Base-by-base conservation (phyloP, 2,329 filamentous ascomycete species). In the Trichoderma hamatum region DNA sequence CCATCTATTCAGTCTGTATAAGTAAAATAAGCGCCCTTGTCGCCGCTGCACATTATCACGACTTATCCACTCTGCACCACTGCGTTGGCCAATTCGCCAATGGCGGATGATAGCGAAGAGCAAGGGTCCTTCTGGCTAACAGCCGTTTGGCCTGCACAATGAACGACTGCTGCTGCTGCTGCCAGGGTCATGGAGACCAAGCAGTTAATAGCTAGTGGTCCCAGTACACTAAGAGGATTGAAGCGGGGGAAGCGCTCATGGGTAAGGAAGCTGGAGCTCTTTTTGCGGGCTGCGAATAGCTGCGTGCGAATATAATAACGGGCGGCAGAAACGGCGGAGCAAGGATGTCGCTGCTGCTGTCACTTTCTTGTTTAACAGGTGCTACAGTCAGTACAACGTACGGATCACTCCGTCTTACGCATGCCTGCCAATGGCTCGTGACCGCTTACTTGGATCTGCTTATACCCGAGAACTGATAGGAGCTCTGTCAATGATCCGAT, bases 351-450 rank as follows among this genome's bases (percentile, higher is more conserved):
- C 9, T 43, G 39, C 13, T 26, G n/a, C 16, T n/a, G n/a, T 49
- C 46, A 21, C 51, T 54, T 32, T 30, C 28, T 4, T 59, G 34
- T 11, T 26, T 16, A 56, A n/a, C 28, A 26, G 21, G n/a, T 30
- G 4, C 30, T 30, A 7, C 9, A 30, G 9, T 30, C 5, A 7
- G 30, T 7, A 7, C 30, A 30, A 28, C 30, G 46, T 43, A 43
- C 39, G 11, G 24, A 30, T 21, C 49, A 21, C 30, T 24, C 28
- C 60, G 46, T 52, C 28, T 24, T 36, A 54, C 46, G 46, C 39
- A 36, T 51, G 43, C 26, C 34, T 58, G 63, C 51, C 63, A n/a
- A 30, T 49, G n/a, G 63, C 54, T 56, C 63, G 54, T 58, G 63
- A 59, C 28, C 63, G 54, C 39, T 59, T 55, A 67, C n/a, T 30